Evolutionary conservation across 371 early-diverging fungal genomes (phyloP).

Genomic region (Dinochytrium kinnereticum): DNA sequence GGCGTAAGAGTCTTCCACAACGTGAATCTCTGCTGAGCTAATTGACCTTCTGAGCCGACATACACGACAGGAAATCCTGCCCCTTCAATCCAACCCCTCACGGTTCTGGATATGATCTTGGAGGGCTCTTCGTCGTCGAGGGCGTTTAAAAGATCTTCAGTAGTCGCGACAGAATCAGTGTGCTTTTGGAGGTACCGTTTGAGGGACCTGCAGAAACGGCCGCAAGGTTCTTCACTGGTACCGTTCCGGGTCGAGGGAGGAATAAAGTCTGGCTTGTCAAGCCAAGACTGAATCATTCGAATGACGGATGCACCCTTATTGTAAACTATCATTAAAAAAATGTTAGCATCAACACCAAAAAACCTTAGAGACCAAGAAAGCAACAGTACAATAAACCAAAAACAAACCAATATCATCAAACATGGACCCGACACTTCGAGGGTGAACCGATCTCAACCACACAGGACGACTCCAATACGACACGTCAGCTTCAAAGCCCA

Average conservation of each 20-base stretch:
- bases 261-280: slow-evolving; percentile 5
- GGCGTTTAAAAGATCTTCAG: slow-evolving; percentile 12
- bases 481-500: slow-evolving; percentile 13
- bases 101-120: background rate
- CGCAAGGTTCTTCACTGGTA: background rate
- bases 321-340: slow-evolving; percentile 15
- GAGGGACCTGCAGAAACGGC: slow-evolving; percentile 23
- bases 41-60: slow-evolving; percentile 12
- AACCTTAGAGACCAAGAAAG: slow-evolving; percentile 7
- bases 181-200: slow-evolving; percentile 14
- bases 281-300: slow-evolving; percentile 25
- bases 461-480: slow-evolving; percentile 16
- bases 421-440: slow-evolving; percentile 13
- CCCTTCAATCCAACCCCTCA: slow-evolving; percentile 20
- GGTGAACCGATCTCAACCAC: background rate
- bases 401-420: slow-evolving; percentile 28
- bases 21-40: slow-evolving; percentile 18
- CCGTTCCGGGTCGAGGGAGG: background rate
- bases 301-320: slow-evolving; percentile 29
- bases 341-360: background rate
- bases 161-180: background rate
- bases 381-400: background rate
- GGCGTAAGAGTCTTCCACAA: slow-evolving; percentile 13
- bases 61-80: slow-evolving; percentile 22
- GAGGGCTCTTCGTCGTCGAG: slow-evolving; percentile 25